Evolutionary conservation across 768 basidiomycete species (phyloP).

Genomic region (Kwoniella bestiolae): DNA sequence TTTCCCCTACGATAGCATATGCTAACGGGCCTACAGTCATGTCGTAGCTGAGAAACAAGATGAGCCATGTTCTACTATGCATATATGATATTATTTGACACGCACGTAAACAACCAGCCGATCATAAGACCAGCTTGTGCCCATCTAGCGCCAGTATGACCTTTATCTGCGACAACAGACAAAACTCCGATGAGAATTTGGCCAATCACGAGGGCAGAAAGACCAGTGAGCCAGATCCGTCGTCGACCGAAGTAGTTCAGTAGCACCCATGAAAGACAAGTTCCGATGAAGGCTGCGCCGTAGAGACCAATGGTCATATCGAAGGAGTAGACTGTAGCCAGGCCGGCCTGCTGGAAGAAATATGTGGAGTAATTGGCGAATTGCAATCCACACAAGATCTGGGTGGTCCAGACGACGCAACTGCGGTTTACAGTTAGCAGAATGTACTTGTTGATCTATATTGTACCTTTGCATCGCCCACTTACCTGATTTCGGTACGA

Average conservation of each 20-base stretch:
- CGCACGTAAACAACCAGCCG: slow-evolving; percentile 29
- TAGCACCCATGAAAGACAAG: slow-evolving; percentile 44
- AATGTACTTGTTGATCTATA: too few species aligned
- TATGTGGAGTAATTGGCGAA: slow-evolving; percentile 25
- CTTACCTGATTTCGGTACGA: slow-evolving; percentile 47
- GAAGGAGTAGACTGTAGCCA: slow-evolving; percentile 34
- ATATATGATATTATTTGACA: background rate
- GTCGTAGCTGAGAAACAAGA: slow-evolving; percentile 35
- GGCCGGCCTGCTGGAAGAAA: slow-evolving; percentile 45
- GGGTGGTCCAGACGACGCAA: slow-evolving; percentile 20
- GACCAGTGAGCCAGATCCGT: slow-evolving; percentile 28
- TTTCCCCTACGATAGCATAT: slow-evolving; percentile 48
- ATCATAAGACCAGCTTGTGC: slow-evolving; percentile 32
- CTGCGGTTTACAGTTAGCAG: too few species aligned
- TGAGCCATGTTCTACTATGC: background rate
- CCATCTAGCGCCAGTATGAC: slow-evolving; percentile 28
- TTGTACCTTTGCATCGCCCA: background rate
- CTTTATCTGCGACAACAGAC: slow-evolving; percentile 27
- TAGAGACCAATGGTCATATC: slow-evolving; percentile 33
- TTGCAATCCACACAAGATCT: slow-evolving; percentile 27
- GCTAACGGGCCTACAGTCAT: slow-evolving; percentile 45
- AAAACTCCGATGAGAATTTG: slow-evolving; percentile 34
- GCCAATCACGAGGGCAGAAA: slow-evolving; percentile 17
- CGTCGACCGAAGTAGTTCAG: slow-evolving; percentile 51
- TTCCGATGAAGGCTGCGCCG: slow-evolving; percentile 41